These are phyloP conservation scores for Claviceps quebecensis DNA, from an alignment of 2,329 filamentous ascomycete species.

Conservation along the genomic window DNA sequence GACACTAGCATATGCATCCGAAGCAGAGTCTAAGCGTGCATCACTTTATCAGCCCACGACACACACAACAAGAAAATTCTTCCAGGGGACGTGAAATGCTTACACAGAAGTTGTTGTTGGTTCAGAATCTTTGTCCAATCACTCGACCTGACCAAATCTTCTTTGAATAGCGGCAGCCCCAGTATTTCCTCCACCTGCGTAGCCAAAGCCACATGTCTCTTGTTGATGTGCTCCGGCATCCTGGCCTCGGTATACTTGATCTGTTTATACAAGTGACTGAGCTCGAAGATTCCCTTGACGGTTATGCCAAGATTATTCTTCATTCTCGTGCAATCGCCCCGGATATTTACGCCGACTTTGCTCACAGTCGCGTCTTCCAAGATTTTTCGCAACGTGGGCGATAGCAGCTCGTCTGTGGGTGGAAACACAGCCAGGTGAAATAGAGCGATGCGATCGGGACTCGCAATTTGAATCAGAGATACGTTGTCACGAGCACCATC, in stretches of 20 bases:
- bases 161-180: constrained; percentile 63
- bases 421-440: constrained; percentile 64
- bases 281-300: constrained; percentile 57
- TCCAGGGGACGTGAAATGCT: constrained; percentile 18
- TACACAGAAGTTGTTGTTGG: constrained; percentile 54
- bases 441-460: constrained; percentile 59
- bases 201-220: constrained; percentile 49
- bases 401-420: constrained; percentile 43
- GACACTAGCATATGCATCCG: constrained; percentile 68
- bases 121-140: constrained; percentile 57
- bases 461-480: constrained; percentile 72
- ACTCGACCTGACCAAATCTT: constrained; percentile 50
- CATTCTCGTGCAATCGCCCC: constrained; percentile 55
- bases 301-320: constrained; percentile 51
- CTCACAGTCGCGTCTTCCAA: constrained; percentile 56
- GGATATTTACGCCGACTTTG: constrained; percentile 67
- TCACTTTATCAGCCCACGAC: not conserved
- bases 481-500: constrained; percentile 51
- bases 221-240: constrained; percentile 48
- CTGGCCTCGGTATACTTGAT: constrained; percentile 47
- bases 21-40: constrained; percentile 48
- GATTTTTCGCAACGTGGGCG: constrained; percentile 54
- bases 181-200: constrained; percentile 58
- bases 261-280: constrained; percentile 69
- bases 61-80: constrained; percentile 5